Base-by-base conservation (phyloP, 352 stramenopile genomes). In the Globisporangium cylindrosporum region DNA sequence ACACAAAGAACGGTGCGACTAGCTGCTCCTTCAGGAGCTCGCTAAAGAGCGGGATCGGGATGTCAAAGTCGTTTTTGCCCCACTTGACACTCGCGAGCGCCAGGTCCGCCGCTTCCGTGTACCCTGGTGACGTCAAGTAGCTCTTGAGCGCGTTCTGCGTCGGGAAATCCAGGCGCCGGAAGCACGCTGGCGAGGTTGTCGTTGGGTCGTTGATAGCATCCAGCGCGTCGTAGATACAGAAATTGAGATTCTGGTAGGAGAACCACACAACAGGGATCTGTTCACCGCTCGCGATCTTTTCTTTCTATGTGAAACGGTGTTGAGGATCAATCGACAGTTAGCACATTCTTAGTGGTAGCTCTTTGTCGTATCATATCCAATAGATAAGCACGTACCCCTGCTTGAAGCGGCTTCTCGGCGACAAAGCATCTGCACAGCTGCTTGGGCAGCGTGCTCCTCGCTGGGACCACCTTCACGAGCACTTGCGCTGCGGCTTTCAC, bases 1-100 rank as follows among this genome's bases (percentile, higher is more conserved):
- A 99, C 7, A 99, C 78, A 73, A 98, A 99, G 67, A 99, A 98
- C n/a, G 97, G 97, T 46, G 95, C 93, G 4, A 98, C 76, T 12
- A 97, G 73, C 76, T 99, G 97, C 72, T 98, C 90, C 53, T 86
- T 81, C 25, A 99, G 86, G 15, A 98, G 74, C 63, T 87, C 82
- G 4, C 80, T 56, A 55, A 98, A 98, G 24, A 71, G 58, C 25
- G 93, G 94, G 24, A 97, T 75, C 27, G 91, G 84, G 62, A 98
- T 95, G 32, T 88, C 75, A 57, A 96, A 97, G 48, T 83, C 78
- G 74, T 98, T 98, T 18, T 74, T 67, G 38, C 75, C 73, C 70
- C 72, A 88, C 60, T 83, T 82, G 25, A 76, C 55, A 10, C 66
- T 54, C 20, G 79, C 77, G 9, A 72, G 69, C 32, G 62, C 68